Conservation (phyloP, 805 yeast species). For the Yarrowia porcina region DNA sequence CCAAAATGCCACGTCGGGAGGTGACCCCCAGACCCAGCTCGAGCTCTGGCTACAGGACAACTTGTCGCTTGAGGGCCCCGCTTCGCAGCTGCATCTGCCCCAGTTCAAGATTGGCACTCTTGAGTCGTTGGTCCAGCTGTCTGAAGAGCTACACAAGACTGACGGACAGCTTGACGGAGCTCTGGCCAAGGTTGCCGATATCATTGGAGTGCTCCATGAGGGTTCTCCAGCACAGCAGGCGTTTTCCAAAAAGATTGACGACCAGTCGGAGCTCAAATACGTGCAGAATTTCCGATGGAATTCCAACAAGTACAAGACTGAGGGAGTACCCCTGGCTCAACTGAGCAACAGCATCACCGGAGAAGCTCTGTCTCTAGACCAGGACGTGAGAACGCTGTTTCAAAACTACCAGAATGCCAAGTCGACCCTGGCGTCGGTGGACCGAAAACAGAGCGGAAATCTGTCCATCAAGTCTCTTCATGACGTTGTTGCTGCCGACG, state of each 20-base stretch:
- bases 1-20: conserved; percentile 42
- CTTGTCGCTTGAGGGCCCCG: conserved; percentile 39
- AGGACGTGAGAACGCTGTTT: conserved; percentile 75
- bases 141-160: conserved; percentile 80
- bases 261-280: conserved; percentile 53
- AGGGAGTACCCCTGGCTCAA: conserved; percentile 77
- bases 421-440: conserved; percentile 79
- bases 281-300: conserved; percentile 84
- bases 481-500: conserved; percentile 76
- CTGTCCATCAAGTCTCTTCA: conserved; percentile 86
- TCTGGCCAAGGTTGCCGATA: conserved; percentile 72
- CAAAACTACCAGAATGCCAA: conserved; percentile 77
- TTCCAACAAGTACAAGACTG: conserved; percentile 67
- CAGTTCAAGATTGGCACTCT: conserved; percentile 90
- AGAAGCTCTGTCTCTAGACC: conserved; percentile 80
- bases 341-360: conserved; percentile 64
- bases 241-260: conserved; percentile 52
- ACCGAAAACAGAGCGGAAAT: conserved; percentile 91
- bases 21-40: conserved; percentile 41
- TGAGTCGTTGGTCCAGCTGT: conserved; percentile 84
- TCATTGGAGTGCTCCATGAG: conserved; percentile 52
- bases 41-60: conserved; percentile 38
- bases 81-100: conserved; percentile 62
- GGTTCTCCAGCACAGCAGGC: conserved; percentile 44
- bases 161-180: conserved; percentile 75